These are phyloP conservation scores for Colletotrichum musae DNA, from an alignment of 2,329 filamentous ascomycete genomes.

Conservation along the genomic window DNA sequence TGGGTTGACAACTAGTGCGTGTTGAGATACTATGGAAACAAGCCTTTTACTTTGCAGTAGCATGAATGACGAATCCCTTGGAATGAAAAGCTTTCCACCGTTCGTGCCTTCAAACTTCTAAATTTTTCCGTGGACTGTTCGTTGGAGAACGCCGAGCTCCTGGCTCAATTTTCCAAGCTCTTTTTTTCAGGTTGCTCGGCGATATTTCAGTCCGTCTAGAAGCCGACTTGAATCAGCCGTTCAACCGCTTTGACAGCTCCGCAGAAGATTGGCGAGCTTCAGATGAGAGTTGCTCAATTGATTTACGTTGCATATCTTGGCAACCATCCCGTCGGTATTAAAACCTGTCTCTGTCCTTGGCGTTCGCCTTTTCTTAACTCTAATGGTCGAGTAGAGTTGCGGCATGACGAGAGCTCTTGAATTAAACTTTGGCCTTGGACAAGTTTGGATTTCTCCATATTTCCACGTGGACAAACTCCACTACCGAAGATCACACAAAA, in stretches of 20 bases:
- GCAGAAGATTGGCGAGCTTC: neutral
- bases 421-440: neutral
- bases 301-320: constrained; percentile 11
- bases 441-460: neutral
- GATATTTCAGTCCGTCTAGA: neutral
- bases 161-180: no score
- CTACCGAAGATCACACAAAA: no score
- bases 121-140: no score
- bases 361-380: neutral
- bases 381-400: neutral
- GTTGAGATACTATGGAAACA: no score
- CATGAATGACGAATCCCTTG: no score
- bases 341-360: neutral
- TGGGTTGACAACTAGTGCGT: no score
- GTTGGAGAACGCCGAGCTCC: no score
- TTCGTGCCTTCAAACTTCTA: no score
- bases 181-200: no score
- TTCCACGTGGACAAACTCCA: neutral
- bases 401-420: neutral
- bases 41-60: no score
- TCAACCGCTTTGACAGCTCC: neutral
- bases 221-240: neutral
- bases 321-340: neutral
- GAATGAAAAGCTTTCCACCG: no score
- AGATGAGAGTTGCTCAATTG: neutral